Conservation (phyloP, 371 early-diverging fungal genomes). For the Lichtheimia corymbifera region DNA sequence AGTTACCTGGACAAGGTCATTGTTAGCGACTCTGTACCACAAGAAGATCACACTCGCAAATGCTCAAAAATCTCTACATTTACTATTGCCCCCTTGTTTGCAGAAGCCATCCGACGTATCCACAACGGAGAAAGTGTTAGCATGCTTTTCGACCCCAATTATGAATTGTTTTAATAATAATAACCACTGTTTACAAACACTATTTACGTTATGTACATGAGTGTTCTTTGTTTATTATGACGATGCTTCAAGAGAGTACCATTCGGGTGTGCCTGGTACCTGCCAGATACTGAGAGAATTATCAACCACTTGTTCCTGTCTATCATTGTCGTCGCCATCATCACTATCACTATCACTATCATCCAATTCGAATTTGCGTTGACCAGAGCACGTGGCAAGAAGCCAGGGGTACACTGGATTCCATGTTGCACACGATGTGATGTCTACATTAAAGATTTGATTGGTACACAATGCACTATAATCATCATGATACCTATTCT, state of each 20-base stretch:
- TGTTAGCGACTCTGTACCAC: slow-evolving; percentile 91
- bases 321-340: slow-evolving; percentile 8
- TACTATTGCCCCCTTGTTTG: slow-evolving; percentile 86
- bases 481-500: not conserved
- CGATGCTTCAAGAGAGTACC: slow-evolving; percentile 24
- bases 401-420: slow-evolving; percentile 62
- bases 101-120: slow-evolving; percentile 93
- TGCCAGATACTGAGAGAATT: slow-evolving; percentile 53
- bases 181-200: not conserved
- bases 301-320: slow-evolving; percentile 30
- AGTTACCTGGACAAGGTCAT: slow-evolving; percentile 78
- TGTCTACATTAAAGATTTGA: slow-evolving; percentile 36
- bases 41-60: slow-evolving; percentile 68
- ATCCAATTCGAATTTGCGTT: slow-evolving; percentile 49
- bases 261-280: slow-evolving; percentile 46
- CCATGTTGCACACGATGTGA: slow-evolving; percentile 51
- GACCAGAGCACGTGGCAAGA: slow-evolving; percentile 66
- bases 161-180: slow-evolving; percentile 27
- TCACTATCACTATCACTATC: slow-evolving; percentile 11
- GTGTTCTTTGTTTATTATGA: not conserved
- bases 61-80: slow-evolving; percentile 78
- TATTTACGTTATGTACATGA: not conserved
- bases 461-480: not conserved
- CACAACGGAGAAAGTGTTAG: slow-evolving; percentile 95
- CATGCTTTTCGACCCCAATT: slow-evolving; percentile 71